A percentile compares a stretch with the other conserved stretches of the same genome.
phyloP scores from a whole-genome alignment of 495 filamentous ascomycete species.

The Saxophila tyrrhenica region DNA sequence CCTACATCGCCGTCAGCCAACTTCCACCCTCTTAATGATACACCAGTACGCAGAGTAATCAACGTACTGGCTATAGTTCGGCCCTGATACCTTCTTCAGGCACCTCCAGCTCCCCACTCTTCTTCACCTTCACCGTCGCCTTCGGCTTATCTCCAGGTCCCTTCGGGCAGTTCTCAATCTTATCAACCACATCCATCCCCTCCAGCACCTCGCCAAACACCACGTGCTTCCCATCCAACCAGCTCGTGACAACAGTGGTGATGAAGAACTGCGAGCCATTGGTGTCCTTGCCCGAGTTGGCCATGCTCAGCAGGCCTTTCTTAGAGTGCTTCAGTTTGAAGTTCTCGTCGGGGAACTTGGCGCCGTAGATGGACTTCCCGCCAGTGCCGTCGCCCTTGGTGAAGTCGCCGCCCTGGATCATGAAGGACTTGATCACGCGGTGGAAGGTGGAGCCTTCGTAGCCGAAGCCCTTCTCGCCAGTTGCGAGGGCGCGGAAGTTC shows the following conservation, averaged over 20 bases:
- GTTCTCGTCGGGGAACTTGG: conserved; percentile 96
- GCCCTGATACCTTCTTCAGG: conserved; percentile 95
- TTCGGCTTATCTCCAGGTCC: conserved; percentile 59
- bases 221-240: conserved; percentile 70
- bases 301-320: conserved; percentile 68
- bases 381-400: conserved; percentile 92
- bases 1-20: neutral
- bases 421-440: conserved; percentile 96
- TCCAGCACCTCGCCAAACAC: conserved; percentile 65
- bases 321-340: conserved; percentile 91
- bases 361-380: conserved; percentile 95
- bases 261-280: conserved; percentile 98
- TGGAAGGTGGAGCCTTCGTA: conserved; percentile 95
- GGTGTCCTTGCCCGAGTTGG: conserved; percentile 94
- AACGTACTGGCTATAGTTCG: conserved; percentile 60
- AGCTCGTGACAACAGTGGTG: conserved; percentile 58
- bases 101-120: conserved; percentile 85
- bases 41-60: conserved; percentile 1
- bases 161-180: conserved; percentile 74
- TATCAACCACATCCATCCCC: conserved; percentile 67
- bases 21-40: neutral
- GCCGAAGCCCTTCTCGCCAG: conserved; percentile 93
- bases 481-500: conserved; percentile 95
- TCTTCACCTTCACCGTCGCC: conserved; percentile 71
- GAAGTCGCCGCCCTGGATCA: conserved; percentile 99